Evolutionary conservation across 2,329 filamentous ascomycete species (phyloP), one percentile per base, ranked within the genome.

Genomic region (Mollisia scopiformis): DNA sequence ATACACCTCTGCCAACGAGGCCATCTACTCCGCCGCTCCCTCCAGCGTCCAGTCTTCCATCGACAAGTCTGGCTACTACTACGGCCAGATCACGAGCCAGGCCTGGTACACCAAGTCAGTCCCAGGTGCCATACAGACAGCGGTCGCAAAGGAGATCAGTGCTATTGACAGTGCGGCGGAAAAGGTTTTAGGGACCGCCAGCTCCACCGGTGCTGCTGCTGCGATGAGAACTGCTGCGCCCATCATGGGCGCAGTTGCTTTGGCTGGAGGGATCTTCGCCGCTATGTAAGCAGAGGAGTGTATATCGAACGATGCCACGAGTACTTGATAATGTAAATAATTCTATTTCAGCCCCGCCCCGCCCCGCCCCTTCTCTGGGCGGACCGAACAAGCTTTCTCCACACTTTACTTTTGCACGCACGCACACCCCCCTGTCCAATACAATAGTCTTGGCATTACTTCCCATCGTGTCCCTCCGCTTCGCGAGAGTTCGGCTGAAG

Each of bases 101-200:
- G 49, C 37, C 1, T 71, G 68, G 69, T 71, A 67, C 33, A 66
- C 62, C 7, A 69, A 69, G 56, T 59, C 43, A 19, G 67, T 66
- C 2, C 64, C 65, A 0, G 43, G 61, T 14, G 57, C 57, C 11
- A 30, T 57, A 1, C 60, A 68, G 43, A 69, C 64, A 10, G 68
- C 63, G 33, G 33, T 69, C 1, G 51, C 27, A 23, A 59, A 46
- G 16, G 58, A 71, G 25, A 39, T 62, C 31, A 58, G 41, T 6
- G 59, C 55, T 0, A 39, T 68, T 25, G 47, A 58, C 16, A 63
- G 61, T 21, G 67, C 60, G 11, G 63, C 59, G 2, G 50, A 46
- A 5, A 69, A 65, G 58, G 55, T 71, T 11, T 51, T 67, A 8
- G 57, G 63, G 3, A 67, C 62, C 10, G 51, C 58, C 16, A 66